phyloP scores from a whole-genome alignment of 2,329 filamentous ascomycete species.

The Zelopaecilomyces penicillatus region DNA sequence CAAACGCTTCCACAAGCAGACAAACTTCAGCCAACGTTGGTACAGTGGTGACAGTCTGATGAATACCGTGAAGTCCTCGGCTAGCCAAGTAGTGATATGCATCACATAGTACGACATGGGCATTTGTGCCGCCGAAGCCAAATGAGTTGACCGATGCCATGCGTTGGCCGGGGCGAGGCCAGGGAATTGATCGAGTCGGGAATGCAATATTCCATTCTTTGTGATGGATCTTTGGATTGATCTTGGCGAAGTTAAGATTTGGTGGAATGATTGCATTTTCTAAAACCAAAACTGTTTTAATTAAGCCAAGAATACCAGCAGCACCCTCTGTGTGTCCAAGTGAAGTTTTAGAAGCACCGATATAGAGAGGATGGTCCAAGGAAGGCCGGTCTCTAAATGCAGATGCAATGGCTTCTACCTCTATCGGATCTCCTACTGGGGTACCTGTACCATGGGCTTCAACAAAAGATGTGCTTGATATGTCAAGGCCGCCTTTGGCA shows the following conservation, averaged over 20 bases:
- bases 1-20: too few species aligned
- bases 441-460: slow-evolving; percentile 1
- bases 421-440: slow-evolving; percentile 19
- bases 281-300: slow-evolving; percentile 21
- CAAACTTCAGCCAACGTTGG: too few species aligned
- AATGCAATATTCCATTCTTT: slow-evolving; percentile 18
- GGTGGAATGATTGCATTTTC: slow-evolving; percentile 25
- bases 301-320: slow-evolving; percentile 20
- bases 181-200: slow-evolving; percentile 7
- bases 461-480: neutral
- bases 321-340: slow-evolving; percentile 16
- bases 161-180: slow-evolving; percentile 4
- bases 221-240: slow-evolving; percentile 21
- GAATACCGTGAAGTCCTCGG: too few species aligned
- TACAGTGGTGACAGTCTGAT: too few species aligned
- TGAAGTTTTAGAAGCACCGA: slow-evolving; percentile 8
- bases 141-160: slow-evolving; percentile 23
- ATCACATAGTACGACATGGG: slow-evolving; percentile 24
- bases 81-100: slow-evolving; percentile 10
- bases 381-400: slow-evolving; percentile 14
- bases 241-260: slow-evolving; percentile 19
- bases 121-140: slow-evolving; percentile 35
- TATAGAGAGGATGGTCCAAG: neutral
- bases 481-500: neutral
- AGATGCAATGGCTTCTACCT: slow-evolving; percentile 32